Evolutionary conservation across 768 basidiomycete species (phyloP).

Genomic region (Hebeloma cylindrosporum): DNA sequence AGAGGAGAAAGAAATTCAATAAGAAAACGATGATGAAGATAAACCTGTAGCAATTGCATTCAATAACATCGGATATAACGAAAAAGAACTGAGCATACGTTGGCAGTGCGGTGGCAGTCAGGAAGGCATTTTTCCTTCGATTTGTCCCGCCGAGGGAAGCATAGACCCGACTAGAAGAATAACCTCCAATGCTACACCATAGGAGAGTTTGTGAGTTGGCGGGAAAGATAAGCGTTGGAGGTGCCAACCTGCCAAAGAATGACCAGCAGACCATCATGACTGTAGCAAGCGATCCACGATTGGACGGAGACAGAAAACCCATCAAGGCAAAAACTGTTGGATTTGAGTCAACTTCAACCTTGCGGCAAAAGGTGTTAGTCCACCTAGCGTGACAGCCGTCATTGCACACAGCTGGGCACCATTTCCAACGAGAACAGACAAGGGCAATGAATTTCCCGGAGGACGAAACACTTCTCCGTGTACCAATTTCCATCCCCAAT

Average conservation of each 20-base stretch:
- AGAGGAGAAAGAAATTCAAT: constrained; percentile 87
- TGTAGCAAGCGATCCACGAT: constrained; percentile 90
- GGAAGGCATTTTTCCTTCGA: constrained; percentile 77
- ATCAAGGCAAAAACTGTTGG: constrained; percentile 82
- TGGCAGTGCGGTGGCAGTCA: constrained; percentile 87
- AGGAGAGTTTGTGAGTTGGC: constrained; percentile 10
- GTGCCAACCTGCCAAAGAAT: constrained; percentile 76
- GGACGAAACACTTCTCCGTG: constrained; percentile 95
- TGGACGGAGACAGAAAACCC: constrained; percentile 94
- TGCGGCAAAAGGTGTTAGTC: background rate
- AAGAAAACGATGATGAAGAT: constrained; percentile 86
- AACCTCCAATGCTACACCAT: constrained; percentile 79
- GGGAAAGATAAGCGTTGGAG: background rate
- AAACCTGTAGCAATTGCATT: constrained; percentile 42
- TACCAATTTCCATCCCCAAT: constrained; percentile 98
- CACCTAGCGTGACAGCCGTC: constrained; percentile 85
- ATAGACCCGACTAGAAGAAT: constrained; percentile 83
- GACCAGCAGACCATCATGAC: constrained; percentile 96
- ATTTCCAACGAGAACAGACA: constrained; percentile 89
- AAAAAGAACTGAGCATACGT: constrained; percentile 58
- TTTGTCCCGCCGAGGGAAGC: constrained; percentile 76
- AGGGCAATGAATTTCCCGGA: constrained; percentile 70
- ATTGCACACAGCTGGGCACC: constrained; percentile 85
- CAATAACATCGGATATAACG: background rate
- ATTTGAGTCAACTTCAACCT: background rate